Percentiles rank a stretch among this genome's conserved stretches.
These are phyloP conservation scores for Ganoderma resinaceum DNA, from an alignment of 1,284 basidiomycete genomes.

Conservation along the genomic window DNA sequence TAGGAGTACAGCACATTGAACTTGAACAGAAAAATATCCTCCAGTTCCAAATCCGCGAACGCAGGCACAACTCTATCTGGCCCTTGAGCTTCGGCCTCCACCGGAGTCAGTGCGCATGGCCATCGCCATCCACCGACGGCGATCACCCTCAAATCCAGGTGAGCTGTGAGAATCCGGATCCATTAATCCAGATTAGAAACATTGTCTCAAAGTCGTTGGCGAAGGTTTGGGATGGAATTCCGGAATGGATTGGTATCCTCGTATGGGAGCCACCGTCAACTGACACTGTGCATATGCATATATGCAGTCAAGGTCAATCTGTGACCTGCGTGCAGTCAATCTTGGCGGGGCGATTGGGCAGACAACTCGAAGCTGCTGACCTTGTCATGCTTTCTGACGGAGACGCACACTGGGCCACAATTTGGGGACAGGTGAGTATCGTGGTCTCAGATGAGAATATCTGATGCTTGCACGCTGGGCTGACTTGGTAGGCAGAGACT, in stretches of 20 bases:
- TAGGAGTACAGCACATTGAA: too few species aligned
- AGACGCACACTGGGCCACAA: background rate
- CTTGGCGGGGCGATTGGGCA: background rate
- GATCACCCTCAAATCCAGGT: background rate
- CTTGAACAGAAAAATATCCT: too few species aligned
- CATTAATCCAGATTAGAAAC: background rate
- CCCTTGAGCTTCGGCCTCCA: too few species aligned
- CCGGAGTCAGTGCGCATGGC: background rate
- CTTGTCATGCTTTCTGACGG: background rate
- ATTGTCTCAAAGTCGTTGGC: background rate
- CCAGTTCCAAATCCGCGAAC: background rate
- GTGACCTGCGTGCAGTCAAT: background rate
- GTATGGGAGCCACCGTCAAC: background rate
- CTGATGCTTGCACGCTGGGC: too few species aligned
- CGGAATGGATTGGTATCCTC: background rate
- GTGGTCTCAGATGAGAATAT: background rate
- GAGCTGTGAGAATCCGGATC: too few species aligned
- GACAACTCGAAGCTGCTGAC: background rate
- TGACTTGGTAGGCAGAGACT: too few species aligned
- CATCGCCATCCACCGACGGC: background rate
- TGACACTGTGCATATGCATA: background rate
- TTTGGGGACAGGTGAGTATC: background rate
- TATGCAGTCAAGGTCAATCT: background rate
- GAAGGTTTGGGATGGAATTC: background rate
- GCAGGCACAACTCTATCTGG: background rate